Conservation (phyloP, 148 eudicot species). For the Diospyros kaki region DNA sequence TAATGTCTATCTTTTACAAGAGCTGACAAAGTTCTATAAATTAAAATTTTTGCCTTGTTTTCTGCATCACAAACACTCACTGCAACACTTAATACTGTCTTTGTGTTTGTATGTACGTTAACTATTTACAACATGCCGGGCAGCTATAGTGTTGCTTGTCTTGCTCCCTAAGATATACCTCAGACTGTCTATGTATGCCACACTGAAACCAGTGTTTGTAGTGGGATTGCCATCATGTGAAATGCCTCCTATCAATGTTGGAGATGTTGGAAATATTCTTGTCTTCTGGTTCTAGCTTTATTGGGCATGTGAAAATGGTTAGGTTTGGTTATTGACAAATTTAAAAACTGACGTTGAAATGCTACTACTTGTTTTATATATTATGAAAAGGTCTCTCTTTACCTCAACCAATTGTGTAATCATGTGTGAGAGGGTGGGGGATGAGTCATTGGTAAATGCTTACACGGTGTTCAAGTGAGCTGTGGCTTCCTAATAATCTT, state of each 20-base stretch:
- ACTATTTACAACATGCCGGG: not conserved
- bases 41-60: not conserved
- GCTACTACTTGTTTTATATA: conserved; percentile 2
- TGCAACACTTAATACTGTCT: not conserved
- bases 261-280: conserved; percentile 1
- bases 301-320: too few species aligned
- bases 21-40: not conserved
- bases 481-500: too few species aligned
- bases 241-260: not conserved
- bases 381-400: too few species aligned
- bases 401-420: too few species aligned
- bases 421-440: too few species aligned
- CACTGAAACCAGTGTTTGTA: not conserved
- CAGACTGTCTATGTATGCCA: not conserved
- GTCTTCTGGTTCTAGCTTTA: not conserved
- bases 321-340: too few species aligned
- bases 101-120: too few species aligned
- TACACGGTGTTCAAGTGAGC: too few species aligned
- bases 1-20: not conserved
- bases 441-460: too few species aligned
- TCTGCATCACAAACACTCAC: conserved; percentile 1
- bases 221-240: not conserved
- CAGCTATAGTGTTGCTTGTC: not conserved
- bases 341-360: too few species aligned
- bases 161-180: conserved; percentile 1